phyloP scores from a whole-genome alignment of 2,329 filamentous ascomycete genomes.

The Lachnellula occidentalis region DNA sequence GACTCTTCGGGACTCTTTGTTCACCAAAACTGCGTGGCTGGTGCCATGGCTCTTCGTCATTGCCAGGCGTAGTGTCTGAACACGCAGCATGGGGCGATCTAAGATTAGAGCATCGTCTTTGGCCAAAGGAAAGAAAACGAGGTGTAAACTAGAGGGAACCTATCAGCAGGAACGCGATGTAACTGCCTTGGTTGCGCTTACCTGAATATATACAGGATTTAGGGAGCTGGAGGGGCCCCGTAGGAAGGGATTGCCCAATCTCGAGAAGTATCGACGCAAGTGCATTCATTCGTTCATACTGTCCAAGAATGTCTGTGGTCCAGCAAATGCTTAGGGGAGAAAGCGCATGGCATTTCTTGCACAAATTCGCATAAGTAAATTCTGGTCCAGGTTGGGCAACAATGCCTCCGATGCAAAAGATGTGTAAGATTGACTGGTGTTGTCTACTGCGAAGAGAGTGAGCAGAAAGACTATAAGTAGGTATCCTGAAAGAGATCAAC shows the following conservation, averaged over 20 bases:
- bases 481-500: too few relatives aligned
- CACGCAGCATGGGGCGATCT: background rate
- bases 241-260: slow-evolving; percentile 21
- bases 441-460: too few relatives aligned
- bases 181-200: too few relatives aligned
- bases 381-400: background rate
- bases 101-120: background rate
- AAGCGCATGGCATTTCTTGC: background rate
- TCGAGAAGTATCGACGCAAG: slow-evolving; percentile 26
- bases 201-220: background rate
- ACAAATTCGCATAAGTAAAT: background rate
- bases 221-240: slow-evolving; percentile 1
- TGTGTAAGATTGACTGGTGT: too few relatives aligned
- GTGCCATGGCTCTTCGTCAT: background rate
- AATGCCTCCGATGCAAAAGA: too few relatives aligned
- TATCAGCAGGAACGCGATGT: background rate
- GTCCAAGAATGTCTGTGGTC: slow-evolving; percentile 7
- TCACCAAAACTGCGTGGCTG: too few relatives aligned
- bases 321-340: background rate
- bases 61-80: background rate
- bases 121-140: background rate
- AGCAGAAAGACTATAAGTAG: too few relatives aligned
- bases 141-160: background rate
- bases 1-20: too few relatives aligned
- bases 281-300: slow-evolving; percentile 34